Base-by-base conservation (phyloP, 2,329 filamentous ascomycete genomes). In the Arthrobotrys sphaeroides region DNA sequence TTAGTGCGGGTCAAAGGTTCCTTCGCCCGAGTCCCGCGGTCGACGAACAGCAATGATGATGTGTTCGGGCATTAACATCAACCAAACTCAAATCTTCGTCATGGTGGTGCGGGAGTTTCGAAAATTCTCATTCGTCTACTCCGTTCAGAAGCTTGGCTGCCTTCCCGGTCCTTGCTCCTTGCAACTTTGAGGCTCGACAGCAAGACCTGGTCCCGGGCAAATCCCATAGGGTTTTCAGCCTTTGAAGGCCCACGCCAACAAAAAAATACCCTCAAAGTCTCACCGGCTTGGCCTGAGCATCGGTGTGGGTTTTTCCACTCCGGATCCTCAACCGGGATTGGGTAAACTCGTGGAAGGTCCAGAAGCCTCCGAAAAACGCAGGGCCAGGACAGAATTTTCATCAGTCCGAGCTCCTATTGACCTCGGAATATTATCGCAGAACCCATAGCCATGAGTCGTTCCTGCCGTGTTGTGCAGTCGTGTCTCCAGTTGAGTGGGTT, bases 101-200 rank as follows among this genome's bases (percentile, higher is more conserved):
- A 31, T 31, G 26, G 26, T 45, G 61, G 69, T 73, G 69, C 61
- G 69, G 69, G 38, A 73, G 69, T 73, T 73, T 73, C 51, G 13
- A 73, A 67, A 66, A 61, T 66, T 73, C 53, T 67, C 60, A 73
- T 73, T 73, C 69, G 69, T 51, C 69, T 61, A 53, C 61, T 31
- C 53, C 24, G 61, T 61, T 51, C 61, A 16, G 26, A 64, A 31
- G 33, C 38, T 55, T 38, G 49, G 38, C 64, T 59, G 33, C 47
- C 43, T 66, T 68, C 67, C 57, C 57, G 59, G 43, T 40, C 36
- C 59, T 55, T 47, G 51, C 20, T 20, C 51, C 53, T 38, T 60
- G 40, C 51, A 40, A 26, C 42, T 67, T n/a, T 60, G 65, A 68
- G 53, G 51, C 53, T 68, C 65, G 51, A 57, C 38, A 36, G 43